Evolutionary conservation across 495 filamentous ascomycete genomes (phyloP).

Genomic region (Aspergillus nidulans): DNA sequence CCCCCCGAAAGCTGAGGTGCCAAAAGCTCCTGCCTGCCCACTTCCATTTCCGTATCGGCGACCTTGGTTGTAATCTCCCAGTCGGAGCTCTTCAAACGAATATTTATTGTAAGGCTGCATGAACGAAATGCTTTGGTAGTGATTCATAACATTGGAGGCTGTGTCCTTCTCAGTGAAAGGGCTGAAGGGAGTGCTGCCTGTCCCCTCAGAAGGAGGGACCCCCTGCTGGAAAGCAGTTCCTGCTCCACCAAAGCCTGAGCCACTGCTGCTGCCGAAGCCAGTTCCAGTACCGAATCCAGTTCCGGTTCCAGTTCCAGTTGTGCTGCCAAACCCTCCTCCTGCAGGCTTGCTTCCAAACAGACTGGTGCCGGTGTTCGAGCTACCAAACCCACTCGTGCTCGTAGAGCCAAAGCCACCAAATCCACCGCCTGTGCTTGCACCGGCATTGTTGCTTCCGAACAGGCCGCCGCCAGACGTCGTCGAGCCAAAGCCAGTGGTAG

Average conservation of each 20-base stretch:
- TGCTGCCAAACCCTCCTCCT: constrained; percentile 32
- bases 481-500: constrained; percentile 46
- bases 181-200: constrained; percentile 68
- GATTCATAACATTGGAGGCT: constrained; percentile 52
- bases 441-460: constrained; percentile 39
- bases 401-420: constrained; percentile 23
- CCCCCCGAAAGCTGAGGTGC: constrained; percentile 44
- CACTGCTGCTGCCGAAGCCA: constrained; percentile 25
- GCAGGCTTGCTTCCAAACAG: constrained; percentile 44
- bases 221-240: constrained; percentile 47
- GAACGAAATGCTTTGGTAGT: constrained; percentile 85
- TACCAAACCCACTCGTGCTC: constrained; percentile 18
- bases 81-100: constrained; percentile 83
- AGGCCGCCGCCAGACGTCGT: constrained; percentile 41
- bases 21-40: constrained; percentile 81
- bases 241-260: constrained; percentile 38
- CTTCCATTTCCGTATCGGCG: constrained; percentile 74
- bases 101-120: constrained; percentile 82
- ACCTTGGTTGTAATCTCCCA: constrained; percentile 86
- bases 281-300: constrained; percentile 24
- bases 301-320: constrained; percentile 19
- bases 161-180: constrained; percentile 79
- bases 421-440: constrained; percentile 40
- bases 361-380: constrained; percentile 25
- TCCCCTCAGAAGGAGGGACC: constrained; percentile 55